Evolutionary conservation across 129 eudicot genomes (phyloP).

Genomic region (Dittrichia graveolens): DNA sequence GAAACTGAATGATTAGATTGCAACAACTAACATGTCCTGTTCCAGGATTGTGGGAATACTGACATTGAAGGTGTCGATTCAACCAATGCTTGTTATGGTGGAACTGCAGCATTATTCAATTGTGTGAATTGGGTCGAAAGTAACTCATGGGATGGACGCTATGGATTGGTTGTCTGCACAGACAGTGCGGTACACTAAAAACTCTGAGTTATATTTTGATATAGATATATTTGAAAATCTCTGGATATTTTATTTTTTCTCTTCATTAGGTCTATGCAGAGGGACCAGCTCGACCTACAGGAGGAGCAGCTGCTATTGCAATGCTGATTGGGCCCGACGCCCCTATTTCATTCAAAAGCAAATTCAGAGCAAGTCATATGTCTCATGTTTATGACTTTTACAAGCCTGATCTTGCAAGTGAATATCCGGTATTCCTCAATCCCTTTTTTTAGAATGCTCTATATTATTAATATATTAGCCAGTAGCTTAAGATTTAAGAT

Average conservation of each 20-base stretch:
- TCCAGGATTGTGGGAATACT: constrained; percentile 76
- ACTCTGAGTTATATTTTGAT: neutral
- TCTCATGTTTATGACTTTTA: constrained; percentile 86
- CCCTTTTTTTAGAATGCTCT: neutral
- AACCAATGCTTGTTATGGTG: constrained; percentile 88
- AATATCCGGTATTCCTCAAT: constrained; percentile 67
- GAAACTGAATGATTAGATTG: neutral
- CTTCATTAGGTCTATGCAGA: constrained; percentile 78
- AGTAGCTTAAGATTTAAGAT: no score
- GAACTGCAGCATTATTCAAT: constrained; percentile 87
- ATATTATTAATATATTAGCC: no score
- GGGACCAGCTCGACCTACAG: constrained; percentile 94
- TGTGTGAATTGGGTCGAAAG: constrained; percentile 94
- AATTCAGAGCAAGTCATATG: constrained; percentile 84
- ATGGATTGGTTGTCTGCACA: constrained; percentile 86
- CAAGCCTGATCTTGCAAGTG: constrained; percentile 88
- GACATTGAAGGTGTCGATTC: constrained; percentile 97
- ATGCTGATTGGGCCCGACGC: constrained; percentile 89
- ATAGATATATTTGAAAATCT: neutral
- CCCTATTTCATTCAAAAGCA: constrained; percentile 86
- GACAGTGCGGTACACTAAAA: constrained; percentile 70
- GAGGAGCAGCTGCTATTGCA: constrained; percentile 90
- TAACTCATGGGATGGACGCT: constrained; percentile 89
- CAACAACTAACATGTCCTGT: constrained; percentile 12
- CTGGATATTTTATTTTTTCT: constrained; percentile 9